Percentiles rank a stretch among this genome's conserved stretches.
Evolutionary conservation across 306 rosid genomes (phyloP).

Genomic region (cucumber (Cucumis sativus)): Cucumber_9930_V3 NC_026660.2:30028501-30029000

Average conservation of each 20-base stretch:
- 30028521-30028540: neutral
- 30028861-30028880: neutral
- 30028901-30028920: slow-evolving; percentile 57
- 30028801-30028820: slow-evolving; percentile 60
- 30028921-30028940: slow-evolving; percentile 73
- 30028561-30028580: neutral
- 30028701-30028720: neutral
- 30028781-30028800: slow-evolving; percentile 70
- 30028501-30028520: neutral
- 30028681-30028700: slow-evolving; percentile 19
- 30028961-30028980: slow-evolving; percentile 81
- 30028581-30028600: neutral
- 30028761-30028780: slow-evolving; percentile 83
- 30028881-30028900: slow-evolving; percentile 7
- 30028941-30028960: slow-evolving; percentile 79
- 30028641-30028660: neutral
- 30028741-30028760: slow-evolving; percentile 84
- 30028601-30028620: neutral
- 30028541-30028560: neutral
- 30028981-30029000: slow-evolving; percentile 77
- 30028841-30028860: neutral
- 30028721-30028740: neutral
- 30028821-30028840: neutral
- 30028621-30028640: neutral
- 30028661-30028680: neutral